These are phyloP conservation scores for Ceratocystis lukuohia DNA, from an alignment of 2,329 filamentous ascomycete species.

Conservation along the genomic window DNA sequence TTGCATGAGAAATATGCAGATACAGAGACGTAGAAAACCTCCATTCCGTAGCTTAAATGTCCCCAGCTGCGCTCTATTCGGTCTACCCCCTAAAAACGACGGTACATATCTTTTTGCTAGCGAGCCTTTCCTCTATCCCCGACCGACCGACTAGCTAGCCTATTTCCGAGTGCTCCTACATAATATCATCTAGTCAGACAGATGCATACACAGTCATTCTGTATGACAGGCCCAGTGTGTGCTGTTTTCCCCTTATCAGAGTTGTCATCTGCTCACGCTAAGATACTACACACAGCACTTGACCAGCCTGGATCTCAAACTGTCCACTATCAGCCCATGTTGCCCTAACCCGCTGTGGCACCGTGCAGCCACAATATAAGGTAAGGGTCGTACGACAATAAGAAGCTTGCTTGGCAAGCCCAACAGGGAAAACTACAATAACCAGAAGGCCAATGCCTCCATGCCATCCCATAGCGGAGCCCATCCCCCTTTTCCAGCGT, in stretches of 20 bases:
- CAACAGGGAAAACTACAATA: not conserved
- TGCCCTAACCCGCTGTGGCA: not conserved
- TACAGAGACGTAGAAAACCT: too few species aligned
- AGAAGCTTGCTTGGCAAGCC: not conserved
- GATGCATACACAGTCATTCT: not conserved
- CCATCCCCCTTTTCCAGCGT: too few species aligned
- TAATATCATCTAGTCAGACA: not conserved
- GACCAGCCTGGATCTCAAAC: not conserved
- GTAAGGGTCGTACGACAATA: slow-evolving; percentile 4
- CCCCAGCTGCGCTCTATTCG: not conserved
- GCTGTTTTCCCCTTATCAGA: not conserved
- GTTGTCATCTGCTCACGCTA: not conserved
- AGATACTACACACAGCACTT: not conserved
- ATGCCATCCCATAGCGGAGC: too few species aligned
- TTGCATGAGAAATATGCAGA: too few species aligned
- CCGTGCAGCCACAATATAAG: not conserved
- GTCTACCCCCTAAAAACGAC: not conserved
- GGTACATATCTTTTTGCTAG: not conserved
- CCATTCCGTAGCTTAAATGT: too few species aligned
- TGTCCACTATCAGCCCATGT: not conserved
- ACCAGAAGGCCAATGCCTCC: not conserved
- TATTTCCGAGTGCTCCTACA: not conserved
- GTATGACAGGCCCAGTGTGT: not conserved
- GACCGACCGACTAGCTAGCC: not conserved
- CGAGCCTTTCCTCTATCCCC: not conserved